Conservation (phyloP, 192 early-diverging fungal species). For the Coemansia sp. region DNA sequence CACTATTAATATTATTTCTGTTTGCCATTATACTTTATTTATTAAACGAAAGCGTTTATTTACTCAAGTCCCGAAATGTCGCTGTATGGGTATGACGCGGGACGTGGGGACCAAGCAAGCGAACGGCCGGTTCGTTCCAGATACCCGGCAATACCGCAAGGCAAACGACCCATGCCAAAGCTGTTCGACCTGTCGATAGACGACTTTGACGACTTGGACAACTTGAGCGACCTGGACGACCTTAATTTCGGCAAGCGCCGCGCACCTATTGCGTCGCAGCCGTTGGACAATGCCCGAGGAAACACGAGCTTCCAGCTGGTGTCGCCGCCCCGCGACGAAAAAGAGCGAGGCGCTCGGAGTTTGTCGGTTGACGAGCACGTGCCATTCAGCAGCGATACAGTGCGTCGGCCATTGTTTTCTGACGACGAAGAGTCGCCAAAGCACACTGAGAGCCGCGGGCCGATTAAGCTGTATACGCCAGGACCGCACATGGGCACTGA, state of each 20-base stretch:
- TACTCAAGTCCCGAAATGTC: constrained; percentile 16
- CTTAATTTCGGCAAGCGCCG: constrained; percentile 22
- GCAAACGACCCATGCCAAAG: constrained; percentile 7
- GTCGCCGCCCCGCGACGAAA: neutral
- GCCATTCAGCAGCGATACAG: neutral
- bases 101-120: constrained; percentile 1
- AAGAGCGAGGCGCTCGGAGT: neutral
- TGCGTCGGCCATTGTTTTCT: too few relatives aligned
- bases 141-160: constrained; percentile 15
- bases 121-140: neutral
- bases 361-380: constrained; percentile 17
- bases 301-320: constrained; percentile 3
- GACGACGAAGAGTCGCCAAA: neutral
- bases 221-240: constrained; percentile 45
- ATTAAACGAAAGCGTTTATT: too few relatives aligned
- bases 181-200: constrained; percentile 32
- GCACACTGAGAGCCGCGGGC: constrained; percentile 1
- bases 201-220: constrained; percentile 28
- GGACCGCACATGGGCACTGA: neutral
- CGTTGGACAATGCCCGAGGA: neutral
- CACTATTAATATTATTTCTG: too few relatives aligned
- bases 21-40: too few relatives aligned
- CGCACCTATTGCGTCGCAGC: neutral
- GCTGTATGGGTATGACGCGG: constrained; percentile 14
- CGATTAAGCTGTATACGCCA: constrained; percentile 11